Conservation (phyloP, 495 filamentous ascomycete species). For the Halenospora varia region DNA sequence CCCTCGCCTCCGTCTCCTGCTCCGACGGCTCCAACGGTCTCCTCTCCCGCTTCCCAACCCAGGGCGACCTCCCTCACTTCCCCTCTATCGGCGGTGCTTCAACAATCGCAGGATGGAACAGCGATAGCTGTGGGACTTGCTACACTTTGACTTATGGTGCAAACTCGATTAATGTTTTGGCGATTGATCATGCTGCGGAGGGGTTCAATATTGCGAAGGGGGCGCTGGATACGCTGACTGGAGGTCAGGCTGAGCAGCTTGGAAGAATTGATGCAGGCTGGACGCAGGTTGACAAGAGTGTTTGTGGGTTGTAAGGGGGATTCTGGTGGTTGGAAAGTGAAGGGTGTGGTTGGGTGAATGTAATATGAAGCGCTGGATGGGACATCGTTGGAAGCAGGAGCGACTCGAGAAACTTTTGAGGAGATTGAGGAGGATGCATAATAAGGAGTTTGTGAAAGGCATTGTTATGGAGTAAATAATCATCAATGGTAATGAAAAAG, state of each 20-base stretch:
- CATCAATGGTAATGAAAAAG: no score
- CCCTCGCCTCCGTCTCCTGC: constrained; percentile 47
- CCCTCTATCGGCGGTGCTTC: constrained; percentile 59
- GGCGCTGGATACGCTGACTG: constrained; percentile 67
- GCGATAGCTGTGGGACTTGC: constrained; percentile 62
- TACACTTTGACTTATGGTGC: constrained; percentile 58
- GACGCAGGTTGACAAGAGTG: constrained; percentile 34
- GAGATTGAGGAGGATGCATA: no score
- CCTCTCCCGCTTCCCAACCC: constrained; percentile 42
- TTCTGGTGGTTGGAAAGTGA: background rate
- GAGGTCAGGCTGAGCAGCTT: constrained; percentile 44
- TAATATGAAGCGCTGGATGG: background rate
- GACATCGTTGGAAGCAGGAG: background rate
- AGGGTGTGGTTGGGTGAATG: background rate
- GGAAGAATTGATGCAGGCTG: constrained; percentile 54
- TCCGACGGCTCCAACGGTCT: constrained; percentile 57
- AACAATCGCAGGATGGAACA: constrained; percentile 57
- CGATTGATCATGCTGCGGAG: constrained; percentile 55
- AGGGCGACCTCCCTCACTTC: constrained; percentile 48
- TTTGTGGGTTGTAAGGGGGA: constrained; percentile 33
- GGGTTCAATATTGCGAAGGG: constrained; percentile 63
- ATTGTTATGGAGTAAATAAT: no score
- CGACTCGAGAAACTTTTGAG: no score
- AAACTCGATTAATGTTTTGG: constrained; percentile 59
- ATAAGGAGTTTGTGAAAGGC: no score